phyloP scores from a whole-genome alignment of 345 rosid genomes.

The Lagerstroemia speciosa region DNA sequence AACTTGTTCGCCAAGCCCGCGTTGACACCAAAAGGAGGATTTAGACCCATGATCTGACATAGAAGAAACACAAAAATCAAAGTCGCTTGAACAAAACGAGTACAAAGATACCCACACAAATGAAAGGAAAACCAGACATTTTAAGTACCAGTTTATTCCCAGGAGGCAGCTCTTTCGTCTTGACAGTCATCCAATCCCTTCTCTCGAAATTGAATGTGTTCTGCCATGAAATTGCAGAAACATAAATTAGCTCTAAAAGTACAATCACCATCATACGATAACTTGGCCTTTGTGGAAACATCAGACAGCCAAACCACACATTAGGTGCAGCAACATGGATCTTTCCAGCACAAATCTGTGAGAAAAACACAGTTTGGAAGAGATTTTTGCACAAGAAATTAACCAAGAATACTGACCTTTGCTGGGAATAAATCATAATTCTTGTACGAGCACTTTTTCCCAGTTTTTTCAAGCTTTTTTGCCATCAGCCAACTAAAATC shows the following conservation, averaged over 20 bases:
- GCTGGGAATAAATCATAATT: slow-evolving; percentile 69
- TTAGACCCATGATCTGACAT: slow-evolving; percentile 80
- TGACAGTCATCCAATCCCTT: slow-evolving; percentile 79
- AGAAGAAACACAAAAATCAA: neutral
- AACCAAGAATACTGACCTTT: slow-evolving; percentile 41
- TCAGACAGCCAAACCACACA: neutral
- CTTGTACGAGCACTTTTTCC: slow-evolving; percentile 73
- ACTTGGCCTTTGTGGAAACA: neutral
- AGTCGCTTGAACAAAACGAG: neutral
- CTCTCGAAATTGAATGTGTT: slow-evolving; percentile 62
- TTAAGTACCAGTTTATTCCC: slow-evolving; percentile 69
- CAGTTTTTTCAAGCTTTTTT: slow-evolving; percentile 65
- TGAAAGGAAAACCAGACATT: slow-evolving; percentile 3
- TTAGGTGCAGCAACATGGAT: neutral
- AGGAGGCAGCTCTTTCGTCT: slow-evolving; percentile 48
- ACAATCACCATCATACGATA: neutral
- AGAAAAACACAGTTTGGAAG: neutral
- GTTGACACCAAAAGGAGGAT: slow-evolving; percentile 91
- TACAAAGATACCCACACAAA: neutral
- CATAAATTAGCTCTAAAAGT: slow-evolving; percentile 2
- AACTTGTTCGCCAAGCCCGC: slow-evolving; percentile 71
- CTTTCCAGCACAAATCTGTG: neutral
- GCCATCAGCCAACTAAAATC: slow-evolving; percentile 82
- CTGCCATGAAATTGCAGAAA: slow-evolving; percentile 25
- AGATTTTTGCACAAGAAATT: neutral